Base-by-base conservation (phyloP, 2,329 filamentous ascomycete genomes). In the Harringtonia aguacate region DNA sequence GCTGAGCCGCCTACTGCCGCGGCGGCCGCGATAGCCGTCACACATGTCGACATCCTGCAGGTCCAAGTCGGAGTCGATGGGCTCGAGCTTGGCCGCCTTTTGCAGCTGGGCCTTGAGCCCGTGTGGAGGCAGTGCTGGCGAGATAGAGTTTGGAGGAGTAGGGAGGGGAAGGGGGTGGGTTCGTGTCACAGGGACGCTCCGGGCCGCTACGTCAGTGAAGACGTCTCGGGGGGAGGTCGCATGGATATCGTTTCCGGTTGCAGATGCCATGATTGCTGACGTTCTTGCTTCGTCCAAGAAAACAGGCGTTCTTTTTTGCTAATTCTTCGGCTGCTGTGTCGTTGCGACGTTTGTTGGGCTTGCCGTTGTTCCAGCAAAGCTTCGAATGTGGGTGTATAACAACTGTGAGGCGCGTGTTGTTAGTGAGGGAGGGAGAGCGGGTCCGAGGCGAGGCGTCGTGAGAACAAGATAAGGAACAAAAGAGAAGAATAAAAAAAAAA, bases 71-170 rank as follows among this genome's bases (percentile, higher is more conserved):
- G 87, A 92, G 61, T 94, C 87, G 62, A 89, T 75, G 56, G 73
- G 69, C 52, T 80, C 77, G 57, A 79, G 70, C 54, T 60, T 70
- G 44, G 30, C 43, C 51, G 71, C 72, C 62, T 70, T 72, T 58
- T 73, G 73, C 53, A 79, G 70, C 59, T 81, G 81, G 50, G 77
- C 74, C 62, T 83, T 84, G 59, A 84, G 78, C 56, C 83, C 84
- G 56, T 90, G 86, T 48, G 89, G 86, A 55, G 84, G 81, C 53
- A 95, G 74, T 54, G 79, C 82, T 39, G 90, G 90, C 49, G 89
- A 95, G 61, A 95, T 88, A 64, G 89, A 95, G 70, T 90, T 94
- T 49, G 90, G 90, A 59, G 90, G 90, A 61, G 90, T 95, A 51
- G 85, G 87, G 58, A 95, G 79, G 62, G 84, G 85, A 58, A 92